phyloP scores from a whole-genome alignment of 371 early-diverging fungal species.

The Neoconidiobolus thromboides region DNA sequence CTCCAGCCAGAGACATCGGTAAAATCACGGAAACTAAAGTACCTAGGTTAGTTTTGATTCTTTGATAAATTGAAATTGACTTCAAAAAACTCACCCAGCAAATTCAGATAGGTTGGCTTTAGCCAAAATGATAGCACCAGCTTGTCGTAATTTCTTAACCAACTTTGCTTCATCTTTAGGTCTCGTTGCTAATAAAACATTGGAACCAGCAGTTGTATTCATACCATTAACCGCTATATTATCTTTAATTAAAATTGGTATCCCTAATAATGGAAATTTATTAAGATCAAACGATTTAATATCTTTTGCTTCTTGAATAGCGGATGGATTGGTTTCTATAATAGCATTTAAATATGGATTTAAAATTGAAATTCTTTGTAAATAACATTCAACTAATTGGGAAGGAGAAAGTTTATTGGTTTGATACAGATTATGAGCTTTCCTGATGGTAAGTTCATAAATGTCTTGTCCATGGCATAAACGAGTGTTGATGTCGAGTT shows the following conservation, averaged over 20 bases:
- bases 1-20: conserved; percentile 6
- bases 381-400: conserved; percentile 11
- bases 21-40: too few species aligned
- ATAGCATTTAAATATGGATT: conserved; percentile 8
- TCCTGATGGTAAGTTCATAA: neutral
- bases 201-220: conserved; percentile 14
- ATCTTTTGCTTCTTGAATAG: conserved; percentile 5
- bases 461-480: neutral
- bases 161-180: conserved; percentile 3
- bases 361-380: conserved; percentile 5
- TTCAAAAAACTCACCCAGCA: conserved; percentile 5
- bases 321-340: conserved; percentile 9
- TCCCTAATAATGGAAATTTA: neutral
- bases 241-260: conserved; percentile 13
- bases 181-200: conserved; percentile 2
- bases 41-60: too few species aligned
- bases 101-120: conserved; percentile 15
- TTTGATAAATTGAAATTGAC: too few species aligned
- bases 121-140: conserved; percentile 16
- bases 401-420: neutral
- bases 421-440: neutral
- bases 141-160: conserved; percentile 9
- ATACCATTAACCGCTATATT: conserved; percentile 16
- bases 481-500: neutral
- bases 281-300: too few species aligned